Conservation (phyloP, 2,329 filamentous ascomycete genomes). For the Tolypocladium album region DNA sequence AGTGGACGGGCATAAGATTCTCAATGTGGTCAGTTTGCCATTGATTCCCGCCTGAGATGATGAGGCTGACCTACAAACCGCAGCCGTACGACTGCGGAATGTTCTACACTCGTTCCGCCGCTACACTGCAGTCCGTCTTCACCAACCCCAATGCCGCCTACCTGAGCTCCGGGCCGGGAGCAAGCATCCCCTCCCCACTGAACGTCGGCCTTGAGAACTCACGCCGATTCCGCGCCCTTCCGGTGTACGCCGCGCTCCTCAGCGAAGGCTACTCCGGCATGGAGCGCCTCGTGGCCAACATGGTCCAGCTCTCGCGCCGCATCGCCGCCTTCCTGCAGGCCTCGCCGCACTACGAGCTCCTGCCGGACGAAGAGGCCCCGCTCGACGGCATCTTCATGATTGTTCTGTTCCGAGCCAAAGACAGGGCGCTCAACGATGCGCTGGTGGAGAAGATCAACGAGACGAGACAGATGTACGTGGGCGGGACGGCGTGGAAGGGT, state of each 20-base stretch:
- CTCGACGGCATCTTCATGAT: conserved; percentile 48
- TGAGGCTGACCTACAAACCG: conserved; percentile 2
- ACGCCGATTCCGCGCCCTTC: conserved; percentile 80
- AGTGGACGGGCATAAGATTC: conserved; percentile 79
- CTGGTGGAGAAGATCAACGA: conserved; percentile 66
- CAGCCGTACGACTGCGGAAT: conserved; percentile 86
- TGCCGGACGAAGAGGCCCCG: conserved; percentile 39
- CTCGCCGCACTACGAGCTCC: conserved; percentile 53
- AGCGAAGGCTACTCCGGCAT: conserved; percentile 66
- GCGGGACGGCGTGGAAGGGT: conserved; percentile 69
- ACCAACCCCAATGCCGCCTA: conserved; percentile 81
- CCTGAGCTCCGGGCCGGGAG: conserved; percentile 35
- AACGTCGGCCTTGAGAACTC: conserved; percentile 90
- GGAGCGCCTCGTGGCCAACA: conserved; percentile 55
- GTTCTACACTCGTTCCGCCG: conserved; percentile 62
- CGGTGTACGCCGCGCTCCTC: conserved; percentile 70
- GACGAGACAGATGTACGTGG: conserved; percentile 68
- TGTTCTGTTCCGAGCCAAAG: conserved; percentile 66
- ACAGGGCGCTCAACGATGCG: conserved; percentile 48
- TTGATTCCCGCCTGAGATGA: neutral
- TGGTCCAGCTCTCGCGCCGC: conserved; percentile 59
- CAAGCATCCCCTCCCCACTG: conserved; percentile 62
- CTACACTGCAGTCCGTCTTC: conserved; percentile 53
- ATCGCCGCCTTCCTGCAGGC: conserved; percentile 54
- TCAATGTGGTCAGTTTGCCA: conserved; percentile 60